These are phyloP conservation scores for Alloteropsis semialata DNA, from an alignment of 176 grass and related monocot species.

Conservation along the genomic window DNA sequence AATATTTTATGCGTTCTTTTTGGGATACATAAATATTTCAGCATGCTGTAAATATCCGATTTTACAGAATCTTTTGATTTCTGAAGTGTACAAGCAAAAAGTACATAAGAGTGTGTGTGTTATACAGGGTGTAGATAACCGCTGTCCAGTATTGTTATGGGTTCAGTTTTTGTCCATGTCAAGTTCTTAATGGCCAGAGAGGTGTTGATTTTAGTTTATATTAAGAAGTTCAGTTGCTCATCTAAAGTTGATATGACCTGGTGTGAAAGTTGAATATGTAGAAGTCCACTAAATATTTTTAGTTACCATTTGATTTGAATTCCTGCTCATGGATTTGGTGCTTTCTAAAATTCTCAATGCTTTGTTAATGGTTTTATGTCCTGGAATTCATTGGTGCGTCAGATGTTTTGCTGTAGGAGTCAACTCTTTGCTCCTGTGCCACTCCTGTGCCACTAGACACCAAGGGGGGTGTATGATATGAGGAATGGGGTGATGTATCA, in stretches of 20 bases:
- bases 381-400: neutral
- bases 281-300: neutral
- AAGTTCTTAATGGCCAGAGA: neutral
- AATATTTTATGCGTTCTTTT: neutral
- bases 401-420: neutral
- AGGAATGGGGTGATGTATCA: too few relatives aligned
- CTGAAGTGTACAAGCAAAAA: neutral
- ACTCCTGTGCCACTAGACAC: neutral
- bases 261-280: neutral
- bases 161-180: neutral
- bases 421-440: neutral
- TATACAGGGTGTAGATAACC: neutral
- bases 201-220: neutral
- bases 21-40: neutral
- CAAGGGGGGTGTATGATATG: too few relatives aligned
- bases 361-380: neutral
- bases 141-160: neutral
- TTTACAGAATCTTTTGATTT: neutral
- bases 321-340: neutral
- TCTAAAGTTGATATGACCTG: neutral
- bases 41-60: neutral
- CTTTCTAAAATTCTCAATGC: neutral
- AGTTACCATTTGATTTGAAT: neutral
- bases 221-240: neutral
- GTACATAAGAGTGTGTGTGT: neutral